A percentile compares a stretch with the other conserved stretches of the same genome.
Conservation (phyloP, 192 early-diverging fungal species). For the Mortierella hygrophila region DNA sequence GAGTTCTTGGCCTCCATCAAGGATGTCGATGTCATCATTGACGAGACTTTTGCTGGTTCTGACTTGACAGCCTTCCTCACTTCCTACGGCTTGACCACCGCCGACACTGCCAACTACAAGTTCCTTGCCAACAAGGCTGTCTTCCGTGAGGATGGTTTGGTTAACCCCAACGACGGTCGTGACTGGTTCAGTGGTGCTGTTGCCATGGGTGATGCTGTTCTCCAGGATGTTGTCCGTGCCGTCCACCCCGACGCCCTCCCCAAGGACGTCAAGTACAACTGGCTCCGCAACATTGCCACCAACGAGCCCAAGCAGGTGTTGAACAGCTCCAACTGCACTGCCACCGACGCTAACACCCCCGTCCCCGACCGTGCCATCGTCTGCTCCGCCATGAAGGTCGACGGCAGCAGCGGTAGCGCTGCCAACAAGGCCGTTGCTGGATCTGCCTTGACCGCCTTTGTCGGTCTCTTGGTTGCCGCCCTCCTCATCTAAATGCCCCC, state of each 20-base stretch:
- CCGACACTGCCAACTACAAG: conserved; percentile 59
- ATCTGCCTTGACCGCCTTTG: conserved; percentile 27
- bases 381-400: conserved; percentile 59
- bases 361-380: conserved; percentile 39
- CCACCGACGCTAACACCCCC: conserved; percentile 51
- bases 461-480: conserved; percentile 32
- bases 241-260: conserved; percentile 69
- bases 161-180: conserved; percentile 70
- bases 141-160: conserved; percentile 76
- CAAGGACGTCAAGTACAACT: conserved; percentile 63
- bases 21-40: conserved; percentile 77
- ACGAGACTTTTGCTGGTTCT: conserved; percentile 72
- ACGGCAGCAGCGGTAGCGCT: conserved; percentile 12
- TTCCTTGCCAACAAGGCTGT: conserved; percentile 73
- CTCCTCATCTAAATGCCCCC: conserved; percentile 18
- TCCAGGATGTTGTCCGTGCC: conserved; percentile 78
- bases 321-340: conserved; percentile 67
- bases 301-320: conserved; percentile 61
- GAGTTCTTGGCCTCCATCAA: conserved; percentile 69
- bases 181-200: conserved; percentile 81
- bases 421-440: conserved; percentile 27
- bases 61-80: conserved; percentile 56
- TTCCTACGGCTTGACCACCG: conserved; percentile 67
- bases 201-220: conserved; percentile 74
- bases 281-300: conserved; percentile 80